Evolutionary conservation across 2,329 filamentous ascomycete species (phyloP).

Genomic region (Penicillium vulpinum): DNA sequence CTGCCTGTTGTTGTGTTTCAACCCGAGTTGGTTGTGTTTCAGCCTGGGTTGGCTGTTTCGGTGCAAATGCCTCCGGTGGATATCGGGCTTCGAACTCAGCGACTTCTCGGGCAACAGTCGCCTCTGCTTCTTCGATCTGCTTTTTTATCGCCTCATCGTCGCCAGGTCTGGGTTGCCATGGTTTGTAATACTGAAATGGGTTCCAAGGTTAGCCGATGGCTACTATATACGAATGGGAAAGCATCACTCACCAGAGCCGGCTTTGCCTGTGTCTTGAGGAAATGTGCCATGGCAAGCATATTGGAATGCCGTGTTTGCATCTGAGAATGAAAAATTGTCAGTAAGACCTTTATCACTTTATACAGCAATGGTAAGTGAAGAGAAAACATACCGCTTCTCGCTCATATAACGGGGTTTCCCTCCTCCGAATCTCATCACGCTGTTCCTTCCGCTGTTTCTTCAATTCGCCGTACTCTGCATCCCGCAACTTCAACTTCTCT

Average conservation of each 20-base stretch:
- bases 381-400: conserved; percentile 67
- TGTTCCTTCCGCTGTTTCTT: conserved; percentile 66
- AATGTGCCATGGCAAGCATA: conserved; percentile 69
- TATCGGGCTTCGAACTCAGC: conserved; percentile 59
- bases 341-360: conserved; percentile 25
- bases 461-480: conserved; percentile 68
- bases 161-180: conserved; percentile 69
- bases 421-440: conserved; percentile 60
- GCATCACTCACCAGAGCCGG: conserved; percentile 68
- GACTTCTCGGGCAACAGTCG: conserved; percentile 63
- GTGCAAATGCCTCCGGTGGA: conserved; percentile 34
- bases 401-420: conserved; percentile 73
- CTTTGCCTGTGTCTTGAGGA: conserved; percentile 68
- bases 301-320: conserved; percentile 74
- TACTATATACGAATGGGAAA: neutral
- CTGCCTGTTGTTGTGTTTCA: neutral
- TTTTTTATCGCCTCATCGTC: conserved; percentile 71
- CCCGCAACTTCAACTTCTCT: conserved; percentile 75
- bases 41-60: conserved; percentile 11
- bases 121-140: conserved; percentile 68
- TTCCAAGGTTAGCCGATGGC: conserved; percentile 24
- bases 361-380: neutral
- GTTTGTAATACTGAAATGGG: conserved; percentile 71
- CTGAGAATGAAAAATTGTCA: conserved; percentile 44
- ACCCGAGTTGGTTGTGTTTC: conserved; percentile 21